Percentiles rank a stretch among this genome's conserved stretches.
Evolutionary conservation across 2,329 filamentous ascomycete genomes (phyloP).

Genomic region (Allantophomopsis cytisporea): DNA sequence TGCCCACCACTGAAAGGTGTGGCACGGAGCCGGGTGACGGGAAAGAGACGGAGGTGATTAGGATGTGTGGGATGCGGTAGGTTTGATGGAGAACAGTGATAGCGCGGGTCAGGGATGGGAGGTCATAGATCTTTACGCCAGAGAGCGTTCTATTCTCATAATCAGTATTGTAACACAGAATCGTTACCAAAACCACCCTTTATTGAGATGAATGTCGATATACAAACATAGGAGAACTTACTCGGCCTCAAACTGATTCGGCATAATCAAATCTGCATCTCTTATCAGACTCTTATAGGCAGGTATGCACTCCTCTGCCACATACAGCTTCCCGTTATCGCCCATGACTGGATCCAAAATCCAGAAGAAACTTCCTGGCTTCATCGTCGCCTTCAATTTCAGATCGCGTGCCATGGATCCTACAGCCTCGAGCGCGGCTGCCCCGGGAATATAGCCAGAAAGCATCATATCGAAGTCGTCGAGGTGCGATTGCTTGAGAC

Average conservation of each 20-base stretch:
- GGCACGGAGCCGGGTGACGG: conserved; percentile 34
- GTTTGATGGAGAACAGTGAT: conserved; percentile 64
- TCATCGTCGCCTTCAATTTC: conserved; percentile 45
- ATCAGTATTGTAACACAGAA: conserved; percentile 4
- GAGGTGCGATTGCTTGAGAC: conserved; percentile 70
- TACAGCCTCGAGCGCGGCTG: conserved; percentile 70
- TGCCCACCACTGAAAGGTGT: conserved; percentile 63
- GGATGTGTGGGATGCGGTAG: conserved; percentile 71
- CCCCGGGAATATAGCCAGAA: conserved; percentile 86
- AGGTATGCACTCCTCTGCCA: conserved; percentile 80
- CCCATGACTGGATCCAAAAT: conserved; percentile 98
- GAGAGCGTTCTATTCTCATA: conserved; percentile 57
- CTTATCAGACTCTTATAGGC: conserved; percentile 72
- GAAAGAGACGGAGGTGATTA: conserved; percentile 82
- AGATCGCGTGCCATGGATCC: conserved; percentile 75
- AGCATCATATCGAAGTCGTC: conserved; percentile 90
- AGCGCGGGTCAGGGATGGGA: conserved; percentile 57
- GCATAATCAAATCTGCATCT: conserved; percentile 81
- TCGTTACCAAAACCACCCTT: no score
- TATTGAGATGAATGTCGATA: neutral
- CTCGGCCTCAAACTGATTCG: conserved; percentile 97
- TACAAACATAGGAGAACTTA: conserved; percentile 27
- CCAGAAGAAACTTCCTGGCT: conserved; percentile 82
- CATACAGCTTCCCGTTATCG: conserved; percentile 84
- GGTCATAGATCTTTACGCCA: conserved; percentile 68